Base-by-base conservation (phyloP, 2,329 filamentous ascomycete species). In the Xylariaceae sp. region DNA sequence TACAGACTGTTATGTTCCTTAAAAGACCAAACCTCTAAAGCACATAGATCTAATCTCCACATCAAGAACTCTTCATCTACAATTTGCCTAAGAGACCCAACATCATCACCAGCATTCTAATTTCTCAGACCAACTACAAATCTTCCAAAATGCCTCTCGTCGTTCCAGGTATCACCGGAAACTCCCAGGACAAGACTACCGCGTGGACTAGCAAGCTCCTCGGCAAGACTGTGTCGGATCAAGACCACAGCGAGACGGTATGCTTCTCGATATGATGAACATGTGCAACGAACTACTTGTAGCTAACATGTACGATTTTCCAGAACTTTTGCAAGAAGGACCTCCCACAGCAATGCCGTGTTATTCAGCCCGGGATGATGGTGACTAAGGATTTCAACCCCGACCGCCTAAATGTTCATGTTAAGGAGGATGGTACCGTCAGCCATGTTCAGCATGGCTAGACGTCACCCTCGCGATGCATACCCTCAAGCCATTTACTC, bases 201-300 rank as follows among this genome's bases (percentile, higher is more conserved):
- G 77, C 84, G 65, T 88, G 85, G 85, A 75, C 74, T 62, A 80
- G 79, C 72, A 86, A 86, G 77, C 76, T 88, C 3, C 79, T 84
- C 44, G 85, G 85, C 68, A 88, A 88, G 81, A 87, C 78, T 46
- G 71, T 87, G 12, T 78, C 78, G 10, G 84, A 85, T 0, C 66
- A 73, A 16, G 70, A 72, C 18, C 77, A 77, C 51, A 80, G 74
- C 61, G 82, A 83, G 69, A 83, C 78, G 7, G 85, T 87, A 72
- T 52, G 79, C 29, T 48, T 19, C 9, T n/a, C 42, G 41, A 44
- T 43, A n/a, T 55, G 43, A 16, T 18, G 41, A 45, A 43, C 37
- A 23, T 32, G 21, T 37, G 16, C 16, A 48, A 23, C 20, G 19
- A 29, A 23, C n/a, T 23, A n/a, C n/a, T n/a, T n/a, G n/a, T n/a